Base-by-base conservation (phyloP, 163 green algal genomes). In the Scenedesmus sp. region DNA sequence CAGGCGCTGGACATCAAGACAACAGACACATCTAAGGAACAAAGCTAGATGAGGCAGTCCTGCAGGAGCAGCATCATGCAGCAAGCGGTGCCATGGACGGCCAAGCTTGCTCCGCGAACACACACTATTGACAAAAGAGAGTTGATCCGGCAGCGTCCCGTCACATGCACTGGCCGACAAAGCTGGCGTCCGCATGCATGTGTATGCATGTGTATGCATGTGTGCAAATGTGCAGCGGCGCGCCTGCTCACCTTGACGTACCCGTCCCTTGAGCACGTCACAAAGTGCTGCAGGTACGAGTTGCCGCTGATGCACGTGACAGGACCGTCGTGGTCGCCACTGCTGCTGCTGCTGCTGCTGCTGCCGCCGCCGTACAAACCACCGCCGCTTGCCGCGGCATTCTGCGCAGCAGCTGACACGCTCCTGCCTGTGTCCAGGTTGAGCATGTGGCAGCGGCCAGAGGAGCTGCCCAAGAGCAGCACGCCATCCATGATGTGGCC, bases 401-500 rank as follows among this genome's bases (percentile, higher is more conserved):
- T 72, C 20, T 72, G 59, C 24, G 80, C 81, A 30, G 81, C 13
- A 43, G 81, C n/a, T 37, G 81, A 53, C 46, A 78, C 82, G 43
- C 46, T 30, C 33, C 40, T 87, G 33, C 82, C 82, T 56, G 82
- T 87, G 10, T 26, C 53, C 33, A 87, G 53, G 35, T 78, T 42
- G 2, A 87, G 35, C 82, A 87, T 78, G 82, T 87, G 46, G 82
- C 82, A 87, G 5, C 82, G 59, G 35, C 82, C 82, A 13, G 16
- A 87, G 37, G 82, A 40, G 44, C 82, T 89, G 43, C 85, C 85
- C n/a, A 89, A 42, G 42, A 89, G 70, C 26, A 89, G 40, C 10
- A 51, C n/a, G 5, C 85, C 85, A 44, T 89, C 85, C 46, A 89
- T 40, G 35, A 89, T 51, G n/a, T 89, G 43, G n/a, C 85, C 61